Base-by-base conservation (phyloP, 768 basidiomycete species). In the Lactarius vividus region DNA sequence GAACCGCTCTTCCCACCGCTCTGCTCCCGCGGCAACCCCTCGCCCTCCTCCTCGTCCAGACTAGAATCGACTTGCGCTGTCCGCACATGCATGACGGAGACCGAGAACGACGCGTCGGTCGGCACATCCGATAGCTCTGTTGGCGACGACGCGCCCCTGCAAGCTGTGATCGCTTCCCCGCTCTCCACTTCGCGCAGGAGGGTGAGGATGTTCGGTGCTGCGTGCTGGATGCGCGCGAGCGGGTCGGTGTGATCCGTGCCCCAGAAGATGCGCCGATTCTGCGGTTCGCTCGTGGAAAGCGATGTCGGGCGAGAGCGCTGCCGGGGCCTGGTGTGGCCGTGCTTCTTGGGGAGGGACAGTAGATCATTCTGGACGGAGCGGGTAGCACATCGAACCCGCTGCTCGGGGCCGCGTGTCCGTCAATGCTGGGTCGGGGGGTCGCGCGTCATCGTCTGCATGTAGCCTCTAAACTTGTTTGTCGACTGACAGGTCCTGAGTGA, bases 151-250 rank as follows among this genome's bases (percentile, higher is more conserved):
- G 23, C 79, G 81, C 13, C 84, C 84, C 28, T 68, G 76, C 1
- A 67, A 70, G 59, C 70, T 69, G 40, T 82, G 87, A 59, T 92
- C 91, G 69, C 88, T 89, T 75, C 88, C 85, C 11, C 85, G 10
- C 78, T 77, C 73, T 95, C 93, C 74, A 98, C 77, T 35, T 85
- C 86, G 42, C 93, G 83, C 49, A 98, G 82, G 44, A 85, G 81
- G 6, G 88, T 82, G 35, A 98, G 84, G 84, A 97, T 91, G 66
- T 95, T 94, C 60, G 98, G 77, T 1, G 94, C 93, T 0, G 88
- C 83, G 59, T 84, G 84, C 28, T 96, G 83, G 61, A 98, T 87
- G 57, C 85, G 78, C 1, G 83, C 81, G 20, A 93, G 77, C 1
- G 89, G 87, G 71, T 92, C 88, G 8, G 80, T 76, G 4, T n/a